A percentile compares a stretch with the other conserved stretches of the same genome.
phyloP scores from a whole-genome alignment of 2,329 filamentous ascomycete genomes.

The Daldinia sp. region DNA sequence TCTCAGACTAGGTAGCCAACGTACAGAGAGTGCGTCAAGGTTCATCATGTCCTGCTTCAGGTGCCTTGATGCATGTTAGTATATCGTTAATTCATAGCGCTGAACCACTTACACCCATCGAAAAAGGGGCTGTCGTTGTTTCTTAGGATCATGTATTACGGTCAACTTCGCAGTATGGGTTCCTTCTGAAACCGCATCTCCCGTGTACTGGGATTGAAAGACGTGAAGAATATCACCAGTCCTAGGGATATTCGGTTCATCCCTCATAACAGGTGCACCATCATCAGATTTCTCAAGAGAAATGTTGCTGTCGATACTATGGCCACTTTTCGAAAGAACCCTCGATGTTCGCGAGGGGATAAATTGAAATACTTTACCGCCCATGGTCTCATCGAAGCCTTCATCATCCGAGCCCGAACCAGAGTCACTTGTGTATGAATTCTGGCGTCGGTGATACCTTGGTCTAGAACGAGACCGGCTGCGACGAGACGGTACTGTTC shows the following conservation, averaged over 20 bases:
- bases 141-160: slow-evolving; percentile 47
- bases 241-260: background rate
- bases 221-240: slow-evolving; percentile 33
- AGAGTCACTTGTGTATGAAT: slow-evolving; percentile 1
- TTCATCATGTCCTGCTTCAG: slow-evolving; percentile 52
- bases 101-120: slow-evolving; percentile 51
- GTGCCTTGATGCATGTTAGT: slow-evolving; percentile 37
- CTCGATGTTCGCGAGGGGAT: slow-evolving; percentile 17
- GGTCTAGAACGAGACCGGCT: slow-evolving; percentile 12
- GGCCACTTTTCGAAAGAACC: slow-evolving; percentile 10
- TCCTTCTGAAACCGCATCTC: slow-evolving; percentile 50
- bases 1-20: background rate
- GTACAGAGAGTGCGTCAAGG: slow-evolving; percentile 54
- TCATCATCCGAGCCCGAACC: slow-evolving; percentile 2
- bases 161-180: slow-evolving; percentile 49
- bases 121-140: slow-evolving; percentile 49
- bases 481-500: background rate
- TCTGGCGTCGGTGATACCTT: background rate
- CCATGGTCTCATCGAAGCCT: slow-evolving; percentile 22
- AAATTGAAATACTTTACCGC: slow-evolving; percentile 24
- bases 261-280: background rate
- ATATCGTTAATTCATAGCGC: fast-evolving
- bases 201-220: slow-evolving; percentile 50
- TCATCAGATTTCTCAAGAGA: slow-evolving; percentile 16
- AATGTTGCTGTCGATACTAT: slow-evolving; percentile 22